Base-by-base conservation (phyloP, 2,329 filamentous ascomycete genomes). In the Trichoderma sp. region DNA sequence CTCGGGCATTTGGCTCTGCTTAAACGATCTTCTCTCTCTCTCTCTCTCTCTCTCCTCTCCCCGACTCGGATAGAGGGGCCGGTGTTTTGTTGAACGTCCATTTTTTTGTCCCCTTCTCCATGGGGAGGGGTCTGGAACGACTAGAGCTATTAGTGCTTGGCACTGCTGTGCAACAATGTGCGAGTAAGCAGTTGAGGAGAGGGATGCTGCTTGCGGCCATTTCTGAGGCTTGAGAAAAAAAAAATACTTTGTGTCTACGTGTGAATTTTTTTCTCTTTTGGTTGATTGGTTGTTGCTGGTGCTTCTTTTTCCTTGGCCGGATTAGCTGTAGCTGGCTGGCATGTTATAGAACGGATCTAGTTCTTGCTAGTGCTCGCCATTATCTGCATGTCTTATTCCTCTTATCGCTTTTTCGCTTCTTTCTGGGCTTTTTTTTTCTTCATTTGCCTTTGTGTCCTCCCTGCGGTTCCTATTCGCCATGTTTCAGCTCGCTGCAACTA, bases 71-170 rank as follows among this genome's bases (percentile, higher is more conserved):
- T 49, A 49, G 47, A 49, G 47, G 47, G 47, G 47, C 47, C 47
- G 47, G 40, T 49, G n/a, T 21, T 49, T 24, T 13, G 19, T 49
- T 49, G 52, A 13, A 10, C 24, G 16, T 27, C 29, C 3, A n/a
- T n/a, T 60, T 43, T 31, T 31, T 43, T 60, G 27, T 27, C 27
- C 4, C 33, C 33, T 49, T 49, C 47, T 57, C 24, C 4, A 19
- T 43, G 58, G 19, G 58, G 58, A 49, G 58, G 35, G 58, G 58
- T 60, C 58, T 60, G 16, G 58, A 60, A 60, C 58, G 37, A 27
- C 37, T 60, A 6, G 29, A 11, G 47, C n/a, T 14, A 43, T 43
- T 43, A 43, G 37, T 49, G 24, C 58, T 60, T 60, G 58, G 37
- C 58, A 5, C 16, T n/a, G 56, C 27, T 60, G 58, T 60, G 24